Base-by-base conservation (phyloP, 257 asterid species). In the Solanum piurae region DNA sequence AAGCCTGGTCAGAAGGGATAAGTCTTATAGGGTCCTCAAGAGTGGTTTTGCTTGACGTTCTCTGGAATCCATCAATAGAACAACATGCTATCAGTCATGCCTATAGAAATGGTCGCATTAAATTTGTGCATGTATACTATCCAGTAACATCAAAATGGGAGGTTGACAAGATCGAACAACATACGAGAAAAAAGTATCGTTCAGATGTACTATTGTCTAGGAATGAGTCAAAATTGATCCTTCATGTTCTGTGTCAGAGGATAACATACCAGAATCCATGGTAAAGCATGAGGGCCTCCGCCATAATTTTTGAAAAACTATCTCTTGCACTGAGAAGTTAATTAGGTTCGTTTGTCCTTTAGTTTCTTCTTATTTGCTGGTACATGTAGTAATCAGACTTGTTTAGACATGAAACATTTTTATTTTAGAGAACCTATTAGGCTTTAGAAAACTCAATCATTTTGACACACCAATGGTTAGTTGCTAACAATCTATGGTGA, bases 61-160 rank as follows among this genome's bases (percentile, higher is more conserved):
- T 88, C 4, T 96, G 98, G 98, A 96, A 95, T 60, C 98, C 98
- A 1, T 89, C 96, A 0, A 94, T 93, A 1, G 92, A 94, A 71
- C 88, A 93, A 58, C 98, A 95, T 88, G 98, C 98, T 12, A 91
- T 94, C 3, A 90, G 8, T 49, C 60, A 16, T 14, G 60, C 60
- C 21, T 49, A 14, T 16, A 49, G 60, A 21, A 14, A 49, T 49
- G 60, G 60, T 49, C 60, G 6, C 21, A 49, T 16, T 49, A 49
- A 49, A 49, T 49, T 49, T 49, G 60, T 49, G 21, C 60, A 49
- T 49, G 60, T 5, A 14, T 16, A 49, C 60, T 16, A 49, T 49
- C 60, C 9, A 49, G 21, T 49, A 16, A 49, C 60, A 4, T 49
- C 60, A 49, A 49, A 49, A 49, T 49, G 21, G 60, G 21, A 49